These are phyloP conservation scores for Huntiella savannae DNA, from an alignment of 2,329 filamentous ascomycete genomes.

Conservation along the genomic window DNA sequence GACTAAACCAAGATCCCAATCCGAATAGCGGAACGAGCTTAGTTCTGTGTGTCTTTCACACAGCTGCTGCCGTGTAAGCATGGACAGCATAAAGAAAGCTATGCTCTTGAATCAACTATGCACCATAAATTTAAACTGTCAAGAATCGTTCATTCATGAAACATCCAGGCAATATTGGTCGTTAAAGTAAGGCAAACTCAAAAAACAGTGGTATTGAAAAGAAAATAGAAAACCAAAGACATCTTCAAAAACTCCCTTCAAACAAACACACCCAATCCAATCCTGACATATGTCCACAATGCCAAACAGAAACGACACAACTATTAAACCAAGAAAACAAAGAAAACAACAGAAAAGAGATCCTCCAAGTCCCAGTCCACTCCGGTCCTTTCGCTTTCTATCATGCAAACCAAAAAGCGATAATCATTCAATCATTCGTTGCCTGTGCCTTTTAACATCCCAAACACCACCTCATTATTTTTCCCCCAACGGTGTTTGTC, in stretches of 20 bases:
- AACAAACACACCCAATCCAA: not conserved
- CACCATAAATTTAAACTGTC: no score
- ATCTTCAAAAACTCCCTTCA: slow-evolving; percentile 2
- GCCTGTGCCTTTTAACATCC: slow-evolving; percentile 7
- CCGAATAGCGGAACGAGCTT: no score
- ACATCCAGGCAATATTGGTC: no score
- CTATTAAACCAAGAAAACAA: not conserved
- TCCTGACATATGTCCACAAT: no score
- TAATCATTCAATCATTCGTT: slow-evolving; percentile 11
- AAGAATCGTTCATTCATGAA: no score
- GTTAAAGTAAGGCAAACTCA: no score
- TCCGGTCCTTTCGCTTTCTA: slow-evolving; percentile 4
- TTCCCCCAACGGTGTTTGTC: slow-evolving; percentile 3
- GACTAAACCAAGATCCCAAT: no score
- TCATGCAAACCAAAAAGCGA: slow-evolving; percentile 3
- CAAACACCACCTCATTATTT: not conserved
- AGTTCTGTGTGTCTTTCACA: no score
- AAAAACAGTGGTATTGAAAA: slow-evolving; percentile 1
- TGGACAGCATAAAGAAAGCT: no score
- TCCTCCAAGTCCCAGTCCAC: not conserved
- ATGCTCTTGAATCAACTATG: no score
- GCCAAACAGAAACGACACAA: not conserved
- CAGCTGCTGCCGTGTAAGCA: no score
- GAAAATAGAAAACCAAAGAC: not conserved
- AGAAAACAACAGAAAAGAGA: slow-evolving; percentile 1